A percentile compares a stretch with the other conserved stretches of the same genome.
Evolutionary conservation across 306 rosid species (phyloP).

Genomic region (Spatholobus suberectus): DNA sequence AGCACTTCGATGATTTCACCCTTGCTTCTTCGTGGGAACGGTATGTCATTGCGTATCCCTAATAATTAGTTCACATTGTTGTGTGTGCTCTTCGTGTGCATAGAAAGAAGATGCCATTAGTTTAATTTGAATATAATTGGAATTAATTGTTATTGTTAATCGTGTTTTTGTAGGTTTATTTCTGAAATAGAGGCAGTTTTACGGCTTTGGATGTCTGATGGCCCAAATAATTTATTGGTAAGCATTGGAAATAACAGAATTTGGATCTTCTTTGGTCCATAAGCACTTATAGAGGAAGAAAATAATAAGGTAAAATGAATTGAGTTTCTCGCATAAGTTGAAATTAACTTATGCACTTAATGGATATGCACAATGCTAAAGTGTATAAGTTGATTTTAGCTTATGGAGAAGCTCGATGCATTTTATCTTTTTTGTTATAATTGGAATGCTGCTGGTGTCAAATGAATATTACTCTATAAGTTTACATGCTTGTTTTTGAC

Average conservation of each 20-base stretch:
- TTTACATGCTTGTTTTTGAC: slow-evolving; percentile 17
- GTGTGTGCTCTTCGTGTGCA: not conserved
- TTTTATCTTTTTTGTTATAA: too few species aligned
- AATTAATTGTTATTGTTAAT: not conserved
- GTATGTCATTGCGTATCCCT: slow-evolving; percentile 47
- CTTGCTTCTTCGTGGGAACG: slow-evolving; percentile 98
- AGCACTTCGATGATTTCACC: slow-evolving; percentile 97
- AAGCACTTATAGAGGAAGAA: too few species aligned
- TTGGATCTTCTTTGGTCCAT: too few species aligned
- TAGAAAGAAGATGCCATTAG: not conserved
- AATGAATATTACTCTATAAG: not conserved
- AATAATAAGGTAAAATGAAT: too few species aligned
- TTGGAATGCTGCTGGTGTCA: slow-evolving; percentile 26
- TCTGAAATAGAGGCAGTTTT: slow-evolving; percentile 93
- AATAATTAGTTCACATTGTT: slow-evolving; percentile 11
- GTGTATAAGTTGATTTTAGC: too few species aligned
- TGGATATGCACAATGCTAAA: too few species aligned
- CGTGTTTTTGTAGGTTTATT: slow-evolving; percentile 68
- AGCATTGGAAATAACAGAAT: slow-evolving; percentile 32
- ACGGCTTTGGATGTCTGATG: slow-evolving; percentile 89
- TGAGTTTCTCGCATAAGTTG: too few species aligned
- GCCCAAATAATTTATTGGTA: slow-evolving; percentile 84
- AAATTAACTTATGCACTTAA: too few species aligned
- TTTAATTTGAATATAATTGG: not conserved
- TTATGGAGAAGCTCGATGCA: too few species aligned